Conservation (phyloP, 2,329 filamentous ascomycete genomes). For the Cladosporium sp. region DNA sequence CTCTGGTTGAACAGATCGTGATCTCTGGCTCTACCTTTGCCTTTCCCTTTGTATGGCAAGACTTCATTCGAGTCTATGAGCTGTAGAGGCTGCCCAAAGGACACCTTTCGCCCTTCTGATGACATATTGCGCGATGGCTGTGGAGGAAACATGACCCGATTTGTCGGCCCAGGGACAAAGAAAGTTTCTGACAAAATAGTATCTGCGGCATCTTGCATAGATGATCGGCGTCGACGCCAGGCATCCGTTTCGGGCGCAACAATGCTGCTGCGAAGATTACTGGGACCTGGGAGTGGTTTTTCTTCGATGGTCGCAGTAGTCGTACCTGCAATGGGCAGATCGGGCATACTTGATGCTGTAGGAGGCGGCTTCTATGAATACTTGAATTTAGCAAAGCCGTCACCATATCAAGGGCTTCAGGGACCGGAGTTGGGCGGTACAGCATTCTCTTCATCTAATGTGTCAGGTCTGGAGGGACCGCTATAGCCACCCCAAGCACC, state of each 20-base stretch:
- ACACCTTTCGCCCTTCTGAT: neutral
- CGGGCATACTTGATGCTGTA: neutral
- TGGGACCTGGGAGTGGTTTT: neutral
- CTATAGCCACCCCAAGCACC: slow-evolving; percentile 29
- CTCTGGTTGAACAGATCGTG: neutral
- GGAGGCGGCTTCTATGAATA: neutral
- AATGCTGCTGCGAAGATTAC: neutral
- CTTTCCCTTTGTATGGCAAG: slow-evolving; percentile 2
- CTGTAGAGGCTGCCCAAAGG: slow-evolving; percentile 2
- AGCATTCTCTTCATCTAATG: slow-evolving; percentile 29
- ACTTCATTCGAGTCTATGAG: neutral
- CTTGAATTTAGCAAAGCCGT: slow-evolving; percentile 1
- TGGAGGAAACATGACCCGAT: slow-evolving; percentile 5
- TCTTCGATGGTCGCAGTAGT: neutral
- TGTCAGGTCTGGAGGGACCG: slow-evolving; percentile 20
- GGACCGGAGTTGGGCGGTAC: slow-evolving; percentile 22
- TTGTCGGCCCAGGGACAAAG: neutral
- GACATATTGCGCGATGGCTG: neutral
- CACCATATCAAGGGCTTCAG: neutral
- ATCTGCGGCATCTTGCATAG: slow-evolving; percentile 11
- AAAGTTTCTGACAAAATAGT: slow-evolving; percentile 11
- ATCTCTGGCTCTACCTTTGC: slow-evolving; percentile 8
- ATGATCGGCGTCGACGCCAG: neutral
- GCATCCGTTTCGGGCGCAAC: neutral
- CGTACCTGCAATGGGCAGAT: neutral